Evolutionary conservation across 257 asterid species (phyloP).

Genomic region (Agastache rugosa): DNA sequence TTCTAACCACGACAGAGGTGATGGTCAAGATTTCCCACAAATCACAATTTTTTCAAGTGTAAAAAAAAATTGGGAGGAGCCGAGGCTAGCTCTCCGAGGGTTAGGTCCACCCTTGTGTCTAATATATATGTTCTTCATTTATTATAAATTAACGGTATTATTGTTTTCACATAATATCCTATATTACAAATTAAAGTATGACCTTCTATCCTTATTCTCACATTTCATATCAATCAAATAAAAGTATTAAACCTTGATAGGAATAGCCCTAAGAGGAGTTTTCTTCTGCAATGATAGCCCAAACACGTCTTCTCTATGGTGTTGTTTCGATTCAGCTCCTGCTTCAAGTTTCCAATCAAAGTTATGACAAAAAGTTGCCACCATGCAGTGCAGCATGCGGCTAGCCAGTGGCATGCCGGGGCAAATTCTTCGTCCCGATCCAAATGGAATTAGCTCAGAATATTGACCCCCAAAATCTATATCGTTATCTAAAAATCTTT

Average conservation of each 20-base stretch:
- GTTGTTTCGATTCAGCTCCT: not conserved
- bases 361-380: not conserved
- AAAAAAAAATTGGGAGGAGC: too few relatives aligned
- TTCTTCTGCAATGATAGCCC: not conserved
- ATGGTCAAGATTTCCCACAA: too few relatives aligned
- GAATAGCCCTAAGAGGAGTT: not conserved
- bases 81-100: too few relatives aligned
- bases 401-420: not conserved
- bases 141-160: too few relatives aligned
- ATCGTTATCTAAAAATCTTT: not conserved
- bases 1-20: too few relatives aligned
- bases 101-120: too few relatives aligned
- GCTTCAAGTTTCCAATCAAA: not conserved
- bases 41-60: too few relatives aligned
- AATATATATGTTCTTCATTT: too few relatives aligned
- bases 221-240: too few relatives aligned
- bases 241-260: not conserved
- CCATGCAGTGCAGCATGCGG: not conserved
- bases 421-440: not conserved
- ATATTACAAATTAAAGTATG: too few relatives aligned
- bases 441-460: conserved; percentile 3
- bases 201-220: too few relatives aligned
- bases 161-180: too few relatives aligned
- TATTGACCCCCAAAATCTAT: not conserved
- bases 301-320: conserved; percentile 3